phyloP scores from a whole-genome alignment of 768 basidiomycete species.

The Mycena galericulata region DNA sequence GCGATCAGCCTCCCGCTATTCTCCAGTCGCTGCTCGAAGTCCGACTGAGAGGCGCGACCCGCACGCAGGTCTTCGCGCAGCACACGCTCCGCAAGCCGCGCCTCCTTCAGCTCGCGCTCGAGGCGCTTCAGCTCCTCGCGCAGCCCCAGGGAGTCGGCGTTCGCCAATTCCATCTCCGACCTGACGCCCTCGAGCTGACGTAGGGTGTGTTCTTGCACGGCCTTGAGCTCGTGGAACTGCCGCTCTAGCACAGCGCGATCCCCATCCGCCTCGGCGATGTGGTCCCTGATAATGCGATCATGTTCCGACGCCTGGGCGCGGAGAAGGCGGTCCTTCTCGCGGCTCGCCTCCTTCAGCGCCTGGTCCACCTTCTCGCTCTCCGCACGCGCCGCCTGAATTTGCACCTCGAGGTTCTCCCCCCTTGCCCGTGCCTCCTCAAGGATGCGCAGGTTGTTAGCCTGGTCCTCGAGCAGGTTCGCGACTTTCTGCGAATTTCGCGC shows the following conservation, averaged over 20 bases:
- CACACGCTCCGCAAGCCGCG: constrained; percentile 72
- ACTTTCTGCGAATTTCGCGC: constrained; percentile 72
- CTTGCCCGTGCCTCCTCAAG: constrained; percentile 81
- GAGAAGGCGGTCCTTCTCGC: constrained; percentile 84
- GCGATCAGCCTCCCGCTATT: constrained; percentile 77
- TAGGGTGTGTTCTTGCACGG: constrained; percentile 69
- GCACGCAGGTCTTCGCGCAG: constrained; percentile 80
- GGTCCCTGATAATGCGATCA: constrained; percentile 79
- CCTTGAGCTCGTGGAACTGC: constrained; percentile 81
- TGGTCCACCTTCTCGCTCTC: constrained; percentile 80
- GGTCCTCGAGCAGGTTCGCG: constrained; percentile 76
- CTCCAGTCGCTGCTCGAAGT: constrained; percentile 76
- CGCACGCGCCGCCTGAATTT: constrained; percentile 74
- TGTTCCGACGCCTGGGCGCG: constrained; percentile 78
- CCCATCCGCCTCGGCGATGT: constrained; percentile 92
- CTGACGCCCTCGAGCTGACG: constrained; percentile 73
- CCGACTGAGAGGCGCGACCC: constrained; percentile 75
- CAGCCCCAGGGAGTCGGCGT: constrained; percentile 75
- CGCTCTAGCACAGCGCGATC: constrained; percentile 94
- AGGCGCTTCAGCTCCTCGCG: constrained; percentile 80
- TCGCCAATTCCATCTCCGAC: constrained; percentile 70
- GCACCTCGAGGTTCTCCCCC: constrained; percentile 80
- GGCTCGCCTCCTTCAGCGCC: constrained; percentile 74
- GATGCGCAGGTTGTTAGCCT: constrained; percentile 75
- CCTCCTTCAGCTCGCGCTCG: constrained; percentile 77